phyloP scores from a whole-genome alignment of 2,329 filamentous ascomycete species.

The Neopestalotiopsis sp. region DNA sequence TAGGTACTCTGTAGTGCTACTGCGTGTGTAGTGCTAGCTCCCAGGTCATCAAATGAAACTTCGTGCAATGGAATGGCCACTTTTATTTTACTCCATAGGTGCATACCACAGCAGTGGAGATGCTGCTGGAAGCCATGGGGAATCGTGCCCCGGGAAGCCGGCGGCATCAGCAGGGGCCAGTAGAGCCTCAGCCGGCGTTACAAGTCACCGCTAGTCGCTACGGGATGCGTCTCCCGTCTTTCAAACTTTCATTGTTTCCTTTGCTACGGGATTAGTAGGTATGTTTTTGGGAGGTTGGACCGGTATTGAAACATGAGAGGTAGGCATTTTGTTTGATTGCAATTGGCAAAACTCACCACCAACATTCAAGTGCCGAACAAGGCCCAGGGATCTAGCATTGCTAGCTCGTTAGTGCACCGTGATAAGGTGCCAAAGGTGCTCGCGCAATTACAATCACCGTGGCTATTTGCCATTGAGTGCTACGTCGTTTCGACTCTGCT shows the following conservation, averaged over 20 bases:
- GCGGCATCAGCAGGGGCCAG: neutral
- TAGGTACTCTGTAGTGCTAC: neutral
- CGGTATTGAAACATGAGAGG: neutral
- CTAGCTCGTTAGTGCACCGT: no score
- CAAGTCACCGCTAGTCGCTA: conserved; percentile 2
- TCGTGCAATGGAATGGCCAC: neutral
- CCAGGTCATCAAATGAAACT: neutral
- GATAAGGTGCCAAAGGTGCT: no score
- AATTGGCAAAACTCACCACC: neutral
- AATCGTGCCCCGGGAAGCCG: neutral
- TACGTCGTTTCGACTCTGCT: neutral
- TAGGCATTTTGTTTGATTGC: neutral
- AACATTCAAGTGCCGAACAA: neutral
- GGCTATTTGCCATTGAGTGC: neutral
- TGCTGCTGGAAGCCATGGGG: neutral
- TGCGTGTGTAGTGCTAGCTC: neutral
- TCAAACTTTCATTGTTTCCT: neutral
- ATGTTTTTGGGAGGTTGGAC: no score
- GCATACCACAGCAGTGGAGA: neutral
- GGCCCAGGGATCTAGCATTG: no score
- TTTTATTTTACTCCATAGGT: neutral
- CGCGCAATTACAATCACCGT: neutral
- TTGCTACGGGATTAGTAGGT: neutral
- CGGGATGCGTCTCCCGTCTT: neutral
- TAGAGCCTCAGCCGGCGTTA: conserved; percentile 1